A percentile compares a stretch with the other conserved stretches of the same genome.
These are phyloP conservation scores for Ganoderma resinaceum DNA, from an alignment of 1,284 basidiomycete species.

Conservation along the genomic window DNA sequence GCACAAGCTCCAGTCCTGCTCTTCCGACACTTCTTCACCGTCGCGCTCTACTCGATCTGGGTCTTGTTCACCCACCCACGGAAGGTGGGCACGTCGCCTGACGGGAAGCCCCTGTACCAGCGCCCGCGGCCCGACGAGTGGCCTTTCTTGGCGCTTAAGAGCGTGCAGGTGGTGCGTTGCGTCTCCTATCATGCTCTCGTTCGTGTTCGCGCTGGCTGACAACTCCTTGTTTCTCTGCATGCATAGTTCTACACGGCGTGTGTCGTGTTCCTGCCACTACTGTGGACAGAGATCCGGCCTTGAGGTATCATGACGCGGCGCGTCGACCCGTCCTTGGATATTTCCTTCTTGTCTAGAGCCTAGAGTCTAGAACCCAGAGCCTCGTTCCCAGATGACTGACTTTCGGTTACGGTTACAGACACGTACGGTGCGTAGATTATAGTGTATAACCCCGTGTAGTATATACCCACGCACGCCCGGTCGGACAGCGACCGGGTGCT, in stretches of 20 bases:
- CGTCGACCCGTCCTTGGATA: neutral
- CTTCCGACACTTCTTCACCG: neutral
- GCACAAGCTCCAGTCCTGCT: slow-evolving; percentile 54
- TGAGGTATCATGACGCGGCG: neutral
- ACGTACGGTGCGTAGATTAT: slow-evolving; percentile 3
- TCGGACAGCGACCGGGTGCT: neutral
- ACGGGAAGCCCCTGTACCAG: slow-evolving; percentile 45
- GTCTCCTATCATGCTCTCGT: neutral
- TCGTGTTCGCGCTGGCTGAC: neutral
- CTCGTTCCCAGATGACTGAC: neutral
- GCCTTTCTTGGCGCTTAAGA: slow-evolving; percentile 64
- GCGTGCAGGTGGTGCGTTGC: slow-evolving; percentile 61
- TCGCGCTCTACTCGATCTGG: neutral
- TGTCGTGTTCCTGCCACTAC: slow-evolving; percentile 83
- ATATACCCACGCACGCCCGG: neutral
- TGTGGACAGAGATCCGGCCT: slow-evolving; percentile 83
- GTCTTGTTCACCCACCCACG: slow-evolving; percentile 45
- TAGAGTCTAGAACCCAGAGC: neutral
- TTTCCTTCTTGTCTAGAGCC: neutral
- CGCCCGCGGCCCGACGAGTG: slow-evolving; percentile 61
- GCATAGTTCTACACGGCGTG: slow-evolving; percentile 86
- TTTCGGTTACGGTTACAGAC: neutral
- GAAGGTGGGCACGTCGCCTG: slow-evolving; percentile 32
- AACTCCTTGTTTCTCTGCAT: neutral
- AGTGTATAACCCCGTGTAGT: slow-evolving; percentile 4